phyloP scores from a whole-genome alignment of 331 rosid genomes.

The Phaseolus coccineus region DNA sequence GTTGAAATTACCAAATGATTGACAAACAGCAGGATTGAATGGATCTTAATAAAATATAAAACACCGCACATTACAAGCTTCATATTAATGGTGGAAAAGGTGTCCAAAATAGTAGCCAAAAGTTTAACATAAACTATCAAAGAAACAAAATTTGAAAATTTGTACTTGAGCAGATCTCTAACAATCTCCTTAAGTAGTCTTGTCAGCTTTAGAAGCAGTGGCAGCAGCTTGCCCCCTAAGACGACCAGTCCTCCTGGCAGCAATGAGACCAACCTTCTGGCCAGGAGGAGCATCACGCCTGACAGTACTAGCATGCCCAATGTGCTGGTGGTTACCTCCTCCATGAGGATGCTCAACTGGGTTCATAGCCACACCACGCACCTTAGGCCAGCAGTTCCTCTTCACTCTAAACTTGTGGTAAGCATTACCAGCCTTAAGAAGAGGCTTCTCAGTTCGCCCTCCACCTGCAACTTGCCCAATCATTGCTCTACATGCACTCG shows the following conservation, averaged over 20 bases:
- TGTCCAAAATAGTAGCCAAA: conserved; percentile 28
- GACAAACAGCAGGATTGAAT: background rate
- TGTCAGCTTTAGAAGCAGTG: conserved; percentile 59
- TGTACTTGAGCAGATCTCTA: conserved; percentile 1
- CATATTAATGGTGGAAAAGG: conserved; percentile 3
- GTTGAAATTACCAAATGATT: background rate
- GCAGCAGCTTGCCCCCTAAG: conserved; percentile 75
- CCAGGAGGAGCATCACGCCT: conserved; percentile 77
- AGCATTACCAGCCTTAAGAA: conserved; percentile 70
- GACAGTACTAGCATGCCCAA: conserved; percentile 73
- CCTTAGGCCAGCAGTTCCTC: conserved; percentile 84
- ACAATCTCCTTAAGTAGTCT: conserved; percentile 41
- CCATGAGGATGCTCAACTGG: conserved; percentile 80
- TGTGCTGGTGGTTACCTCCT: conserved; percentile 79
- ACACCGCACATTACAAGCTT: conserved; percentile 1
- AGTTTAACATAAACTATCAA: background rate
- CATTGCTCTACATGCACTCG: conserved; percentile 72
- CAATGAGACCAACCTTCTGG: conserved; percentile 78
- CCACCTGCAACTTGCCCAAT: conserved; percentile 74
- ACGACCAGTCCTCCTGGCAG: conserved; percentile 70
- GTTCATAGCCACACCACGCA: conserved; percentile 80
- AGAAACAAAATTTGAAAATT: conserved; percentile 37
- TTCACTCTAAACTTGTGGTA: conserved; percentile 72
- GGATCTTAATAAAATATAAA: conserved; percentile 14
- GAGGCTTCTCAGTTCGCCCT: conserved; percentile 78